A percentile compares a stretch with the other conserved stretches of the same genome.
These are phyloP conservation scores for Lyophyllum semitale DNA, from an alignment of 768 basidiomycete species.

Conservation along the genomic window DNA sequence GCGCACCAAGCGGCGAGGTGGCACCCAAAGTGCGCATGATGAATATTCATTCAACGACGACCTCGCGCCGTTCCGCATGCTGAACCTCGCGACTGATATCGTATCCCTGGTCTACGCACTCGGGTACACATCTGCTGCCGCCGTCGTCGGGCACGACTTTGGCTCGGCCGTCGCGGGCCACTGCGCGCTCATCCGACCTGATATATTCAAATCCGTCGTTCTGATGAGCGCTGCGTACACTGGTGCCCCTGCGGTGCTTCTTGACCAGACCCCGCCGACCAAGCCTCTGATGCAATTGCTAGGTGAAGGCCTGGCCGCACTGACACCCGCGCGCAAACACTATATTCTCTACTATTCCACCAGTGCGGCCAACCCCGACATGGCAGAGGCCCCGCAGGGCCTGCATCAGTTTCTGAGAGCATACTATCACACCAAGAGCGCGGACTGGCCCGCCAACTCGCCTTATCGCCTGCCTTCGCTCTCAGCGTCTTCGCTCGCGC, in stretches of 20 bases:
- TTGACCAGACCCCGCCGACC: slow-evolving; percentile 2
- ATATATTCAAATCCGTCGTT: slow-evolving; percentile 56
- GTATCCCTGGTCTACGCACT: slow-evolving; percentile 52
- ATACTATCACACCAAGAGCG: slow-evolving; percentile 63
- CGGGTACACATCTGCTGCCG: slow-evolving; percentile 44
- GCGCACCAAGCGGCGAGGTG: slow-evolving; percentile 31
- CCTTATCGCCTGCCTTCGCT: slow-evolving; percentile 37
- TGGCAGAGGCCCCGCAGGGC: slow-evolving; percentile 43
- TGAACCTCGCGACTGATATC: slow-evolving; percentile 55
- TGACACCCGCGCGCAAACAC: slow-evolving; percentile 58
- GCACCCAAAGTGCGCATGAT: slow-evolving; percentile 7
- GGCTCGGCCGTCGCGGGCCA: slow-evolving; percentile 56
- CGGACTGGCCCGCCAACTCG: slow-evolving; percentile 45
- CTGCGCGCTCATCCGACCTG: slow-evolving; percentile 55
- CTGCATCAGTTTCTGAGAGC: slow-evolving; percentile 50
- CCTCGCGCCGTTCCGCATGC: slow-evolving; percentile 46
- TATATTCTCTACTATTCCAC: slow-evolving; percentile 54
- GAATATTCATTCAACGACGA: slow-evolving; percentile 47
- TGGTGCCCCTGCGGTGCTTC: slow-evolving; percentile 39
- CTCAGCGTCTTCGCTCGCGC: slow-evolving; percentile 35
- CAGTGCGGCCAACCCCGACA: slow-evolving; percentile 46
- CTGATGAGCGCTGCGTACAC: slow-evolving; percentile 62
- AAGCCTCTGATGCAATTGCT: slow-evolving; percentile 17
- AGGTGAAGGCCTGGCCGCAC: slow-evolving; percentile 30
- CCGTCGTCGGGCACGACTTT: slow-evolving; percentile 65